Evolutionary conservation across 305 asterid species (phyloP).

Genomic region (Fraxinus greggii): DNA sequence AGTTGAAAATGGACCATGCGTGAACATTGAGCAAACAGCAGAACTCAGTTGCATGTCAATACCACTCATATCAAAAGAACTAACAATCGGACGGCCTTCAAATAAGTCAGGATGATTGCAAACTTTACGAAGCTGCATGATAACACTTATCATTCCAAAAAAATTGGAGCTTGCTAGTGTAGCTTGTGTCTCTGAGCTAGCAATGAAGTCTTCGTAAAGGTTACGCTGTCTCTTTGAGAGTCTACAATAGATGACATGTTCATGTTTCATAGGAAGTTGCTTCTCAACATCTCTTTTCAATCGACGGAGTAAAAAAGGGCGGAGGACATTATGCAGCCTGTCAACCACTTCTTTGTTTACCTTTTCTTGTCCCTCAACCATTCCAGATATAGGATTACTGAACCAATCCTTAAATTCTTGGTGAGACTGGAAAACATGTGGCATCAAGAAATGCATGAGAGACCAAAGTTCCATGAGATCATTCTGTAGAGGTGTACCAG

Average conservation of each 20-base stretch:
- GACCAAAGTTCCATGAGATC: slow-evolving; percentile 99
- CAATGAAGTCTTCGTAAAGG: slow-evolving; percentile 95
- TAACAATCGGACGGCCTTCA: slow-evolving; percentile 98
- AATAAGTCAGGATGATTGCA: slow-evolving; percentile 99
- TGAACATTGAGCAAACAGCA: slow-evolving; percentile 71
- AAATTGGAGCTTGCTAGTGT: slow-evolving; percentile 89
- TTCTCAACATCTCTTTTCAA: slow-evolving; percentile 97
- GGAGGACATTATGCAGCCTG: slow-evolving; percentile 98
- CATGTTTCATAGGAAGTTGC: slow-evolving; percentile 93
- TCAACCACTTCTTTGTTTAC: slow-evolving; percentile 97
- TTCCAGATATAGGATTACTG: slow-evolving; percentile 92
- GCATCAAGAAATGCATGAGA: slow-evolving; percentile 99
- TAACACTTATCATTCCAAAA: slow-evolving; percentile 97
- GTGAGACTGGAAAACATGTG: slow-evolving; percentile 97
- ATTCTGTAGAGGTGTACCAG: slow-evolving; percentile 98
- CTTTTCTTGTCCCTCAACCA: slow-evolving; percentile 99
- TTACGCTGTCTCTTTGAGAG: slow-evolving; percentile 99
- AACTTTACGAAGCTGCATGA: slow-evolving; percentile 99
- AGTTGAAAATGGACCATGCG: slow-evolving; percentile 53
- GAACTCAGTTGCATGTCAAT: slow-evolving; percentile 81
- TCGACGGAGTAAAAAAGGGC: slow-evolving; percentile 94
- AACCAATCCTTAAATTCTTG: slow-evolving; percentile 99
- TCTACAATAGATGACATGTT: slow-evolving; percentile 88
- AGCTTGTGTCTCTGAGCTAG: slow-evolving; percentile 99
- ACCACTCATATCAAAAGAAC: slow-evolving; percentile 92